Conservation (phyloP, 352 stramenopile species). For the Globisporangium yorkense region DNA sequence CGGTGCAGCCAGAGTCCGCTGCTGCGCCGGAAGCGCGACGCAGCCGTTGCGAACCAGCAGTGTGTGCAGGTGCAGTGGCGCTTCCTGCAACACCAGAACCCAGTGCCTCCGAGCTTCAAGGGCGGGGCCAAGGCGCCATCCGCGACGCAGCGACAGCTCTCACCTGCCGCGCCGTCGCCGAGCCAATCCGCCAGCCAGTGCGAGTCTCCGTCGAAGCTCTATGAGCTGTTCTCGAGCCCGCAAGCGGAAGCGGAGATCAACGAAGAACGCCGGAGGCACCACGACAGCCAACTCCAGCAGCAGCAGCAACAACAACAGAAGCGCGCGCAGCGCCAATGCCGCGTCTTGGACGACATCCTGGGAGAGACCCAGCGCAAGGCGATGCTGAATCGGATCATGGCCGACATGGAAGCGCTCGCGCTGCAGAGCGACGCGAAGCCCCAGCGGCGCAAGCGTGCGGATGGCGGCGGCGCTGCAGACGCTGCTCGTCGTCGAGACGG, state of each 20-base stretch:
- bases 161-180: neutral
- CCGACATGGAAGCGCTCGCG: constrained; percentile 55
- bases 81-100: constrained; percentile 42
- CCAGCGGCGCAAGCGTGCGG: neutral
- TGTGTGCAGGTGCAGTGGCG: constrained; percentile 51
- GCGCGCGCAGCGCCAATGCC: constrained; percentile 9
- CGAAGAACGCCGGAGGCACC: constrained; percentile 3
- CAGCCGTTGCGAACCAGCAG: constrained; percentile 15
- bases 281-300: constrained; percentile 3
- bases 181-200: neutral
- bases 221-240: constrained; percentile 9
- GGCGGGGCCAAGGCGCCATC: neutral
- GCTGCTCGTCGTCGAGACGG: neutral
- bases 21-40: constrained; percentile 23
- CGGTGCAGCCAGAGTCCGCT: constrained; percentile 22
- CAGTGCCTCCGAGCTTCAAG: constrained; percentile 11
- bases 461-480: neutral
- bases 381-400: constrained; percentile 53
- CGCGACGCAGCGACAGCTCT: neutral
- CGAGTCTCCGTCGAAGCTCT: constrained; percentile 3
- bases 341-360: constrained; percentile 43
- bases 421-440: constrained; percentile 6
- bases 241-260: constrained; percentile 14
- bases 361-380: constrained; percentile 58
- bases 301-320: constrained; percentile 11